These are phyloP conservation scores for Saccharomyces hybrid DNA, from an alignment of 1,139 yeast genomes.

Conservation along the genomic window DNA sequence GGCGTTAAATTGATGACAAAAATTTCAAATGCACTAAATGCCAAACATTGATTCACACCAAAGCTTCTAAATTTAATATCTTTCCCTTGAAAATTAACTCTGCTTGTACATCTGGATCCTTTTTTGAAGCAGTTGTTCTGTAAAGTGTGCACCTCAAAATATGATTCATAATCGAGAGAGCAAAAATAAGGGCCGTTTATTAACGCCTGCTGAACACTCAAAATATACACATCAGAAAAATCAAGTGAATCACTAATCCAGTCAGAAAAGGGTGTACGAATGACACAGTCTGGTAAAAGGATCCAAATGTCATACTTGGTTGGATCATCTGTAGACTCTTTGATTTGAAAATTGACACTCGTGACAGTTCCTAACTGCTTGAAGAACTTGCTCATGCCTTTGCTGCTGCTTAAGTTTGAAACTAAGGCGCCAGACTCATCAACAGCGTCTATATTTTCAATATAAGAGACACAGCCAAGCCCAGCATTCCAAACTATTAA, in stretches of 20 bases:
- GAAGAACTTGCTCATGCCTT: not conserved
- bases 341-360: not conserved
- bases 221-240: not conserved
- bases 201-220: not conserved
- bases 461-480: not conserved
- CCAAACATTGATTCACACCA: not conserved
- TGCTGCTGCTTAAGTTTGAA: not conserved
- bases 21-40: not conserved
- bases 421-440: not conserved
- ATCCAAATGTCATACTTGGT: not conserved
- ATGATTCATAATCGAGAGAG: not conserved
- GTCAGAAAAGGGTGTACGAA: not conserved
- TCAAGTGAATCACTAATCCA: not conserved
- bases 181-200: not conserved
- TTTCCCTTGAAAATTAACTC: not conserved
- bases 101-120: not conserved
- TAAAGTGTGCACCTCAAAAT: not conserved
- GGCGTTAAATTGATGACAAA: not conserved
- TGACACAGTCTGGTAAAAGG: not conserved
- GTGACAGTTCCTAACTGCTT: not conserved
- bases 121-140: not conserved
- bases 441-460: not conserved
- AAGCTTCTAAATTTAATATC: not conserved
- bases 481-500: conserved; percentile 17
- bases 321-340: not conserved